Base-by-base conservation (phyloP, 306 rosid genomes). In the Sophora flavescens region DNA sequence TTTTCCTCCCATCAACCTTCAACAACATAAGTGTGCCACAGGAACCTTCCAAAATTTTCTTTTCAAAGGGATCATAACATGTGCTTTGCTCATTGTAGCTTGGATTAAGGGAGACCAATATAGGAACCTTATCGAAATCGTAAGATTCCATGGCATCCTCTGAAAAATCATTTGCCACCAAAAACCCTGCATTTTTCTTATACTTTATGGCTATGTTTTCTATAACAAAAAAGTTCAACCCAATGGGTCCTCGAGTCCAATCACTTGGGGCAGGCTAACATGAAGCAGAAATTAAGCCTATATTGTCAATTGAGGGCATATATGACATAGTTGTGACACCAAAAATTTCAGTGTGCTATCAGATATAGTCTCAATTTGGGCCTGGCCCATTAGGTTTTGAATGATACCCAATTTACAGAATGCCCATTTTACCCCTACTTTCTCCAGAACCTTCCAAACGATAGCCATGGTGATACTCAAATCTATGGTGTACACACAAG, bases 11-110 rank as follows among this genome's bases (percentile, higher is more conserved):
- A 78, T 95, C 96, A 28, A 87, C 90, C 47, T 78, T 84, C 74
- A 95, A 52, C 53, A 85, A 73, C 83, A 84, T 92, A 54, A 95
- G 87, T 26, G 97, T 83, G 58, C 97, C 97, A 12, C 38, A 63
- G 77, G 91, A 95, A 48, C 82, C 93, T 79, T 92, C 99, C 86
- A 95, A 77, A 82, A 88, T 89, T 11, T 80, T 86, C 63, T 84
- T 97, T 89, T 92, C 98, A 85, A 89, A 95, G 38, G 98, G 98
- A 48, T 97, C 97, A 56, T 96, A 96, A 77, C 92, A 96, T 45
- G 85, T 86, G 86, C 72, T 84, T 68, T 83, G 83, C 79, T 96
- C 97, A 71, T 86, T 78, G 87, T 86, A 96, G 33, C 12, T 78
- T 44, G 85, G 99, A 84, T 89, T 91, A 60, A 91, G 77, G 32